Base-by-base conservation (phyloP, 2,329 filamentous ascomycete genomes). In the Xylariaceae sp. region DNA sequence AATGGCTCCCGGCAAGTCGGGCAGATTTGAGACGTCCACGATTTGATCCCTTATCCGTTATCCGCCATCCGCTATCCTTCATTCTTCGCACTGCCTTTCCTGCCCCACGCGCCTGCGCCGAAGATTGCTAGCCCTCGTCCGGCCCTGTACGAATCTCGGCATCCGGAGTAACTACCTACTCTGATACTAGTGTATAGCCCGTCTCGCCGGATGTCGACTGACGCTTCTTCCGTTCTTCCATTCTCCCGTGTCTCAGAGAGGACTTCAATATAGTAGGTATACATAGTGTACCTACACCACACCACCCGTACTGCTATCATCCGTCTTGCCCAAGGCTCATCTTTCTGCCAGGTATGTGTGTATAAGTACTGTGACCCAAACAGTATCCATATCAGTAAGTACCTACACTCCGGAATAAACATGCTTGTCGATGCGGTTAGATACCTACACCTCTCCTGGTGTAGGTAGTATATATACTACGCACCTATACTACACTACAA, bases 191-290 rank as follows among this genome's bases (percentile, higher is more conserved):
- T 45, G 43, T 45, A 59, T 56, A 49, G 49, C 46, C 55, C 58
- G 58, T 50, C 56, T 50, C 51, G 40, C 52, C 57, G 55, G 55
- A 52, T 47, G 55, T 48, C 56, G 55, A 51, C 47, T 51, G 55
- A 53, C 55, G 53, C 39, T 53, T 39, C 44, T 46, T 34, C 19
- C 19, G 19, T 19, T 19, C 32, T 49, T 47, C 48, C 45, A 35
- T 54, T 45, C 43, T 45, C 43, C 43, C 43, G 29, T 45, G 27
- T 44, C 26, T 7, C 35, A 11, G 35, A 37, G 35, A 19, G 19
- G 19, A 19, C 19, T 19, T 19, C 19, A 19, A 19, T 19, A 19
- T 19, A 19, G 19, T 19, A 19, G 19, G 19, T 19, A 19, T 19
- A 19, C 19, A 19, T 19, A 19, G 19, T 19, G 19, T 19, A 19